Percentiles rank a stretch among this genome's conserved stretches.
phyloP scores from a whole-genome alignment of 768 basidiomycete genomes.

The Rhizopogon rudus region DNA sequence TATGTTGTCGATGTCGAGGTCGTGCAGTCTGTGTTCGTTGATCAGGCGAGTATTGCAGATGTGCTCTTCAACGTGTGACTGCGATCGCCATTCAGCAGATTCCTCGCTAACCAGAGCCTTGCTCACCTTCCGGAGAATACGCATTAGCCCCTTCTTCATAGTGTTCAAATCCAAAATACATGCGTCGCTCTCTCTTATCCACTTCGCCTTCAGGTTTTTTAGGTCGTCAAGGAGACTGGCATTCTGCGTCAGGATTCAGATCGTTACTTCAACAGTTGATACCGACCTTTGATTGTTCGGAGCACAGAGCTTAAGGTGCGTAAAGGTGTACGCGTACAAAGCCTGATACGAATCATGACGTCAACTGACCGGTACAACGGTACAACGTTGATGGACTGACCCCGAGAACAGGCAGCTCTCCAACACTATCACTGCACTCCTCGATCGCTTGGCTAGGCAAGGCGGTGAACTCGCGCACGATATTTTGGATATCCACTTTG shows the following conservation, averaged over 20 bases:
- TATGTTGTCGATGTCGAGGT: constrained; percentile 16
- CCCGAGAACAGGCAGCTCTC: constrained; percentile 17
- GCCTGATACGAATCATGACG: constrained; percentile 15
- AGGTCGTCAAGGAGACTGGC: neutral
- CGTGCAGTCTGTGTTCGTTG: constrained; percentile 9
- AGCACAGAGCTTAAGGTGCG: constrained; percentile 17
- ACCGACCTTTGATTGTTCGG: constrained; percentile 6
- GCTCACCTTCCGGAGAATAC: constrained; percentile 14
- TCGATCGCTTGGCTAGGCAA: constrained; percentile 2
- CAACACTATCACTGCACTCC: constrained; percentile 12
- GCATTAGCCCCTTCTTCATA: constrained; percentile 9
- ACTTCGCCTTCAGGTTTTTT: neutral
- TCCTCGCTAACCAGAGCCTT: neutral
- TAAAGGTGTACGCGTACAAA: constrained; percentile 24
- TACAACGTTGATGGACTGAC: constrained; percentile 8
- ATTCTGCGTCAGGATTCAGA: constrained; percentile 7
- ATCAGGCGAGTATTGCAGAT: constrained; percentile 21
- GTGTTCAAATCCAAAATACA: constrained; percentile 11
- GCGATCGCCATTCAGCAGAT: constrained; percentile 8
- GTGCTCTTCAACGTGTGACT: constrained; percentile 7
- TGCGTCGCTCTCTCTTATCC: constrained; percentile 2
- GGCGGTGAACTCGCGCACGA: constrained; percentile 15
- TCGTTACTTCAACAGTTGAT: constrained; percentile 7
- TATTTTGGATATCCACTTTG: constrained; percentile 9
- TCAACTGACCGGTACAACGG: neutral